Conservation (phyloP, 139 green algal genomes). For the Volvox africanus region DNA sequence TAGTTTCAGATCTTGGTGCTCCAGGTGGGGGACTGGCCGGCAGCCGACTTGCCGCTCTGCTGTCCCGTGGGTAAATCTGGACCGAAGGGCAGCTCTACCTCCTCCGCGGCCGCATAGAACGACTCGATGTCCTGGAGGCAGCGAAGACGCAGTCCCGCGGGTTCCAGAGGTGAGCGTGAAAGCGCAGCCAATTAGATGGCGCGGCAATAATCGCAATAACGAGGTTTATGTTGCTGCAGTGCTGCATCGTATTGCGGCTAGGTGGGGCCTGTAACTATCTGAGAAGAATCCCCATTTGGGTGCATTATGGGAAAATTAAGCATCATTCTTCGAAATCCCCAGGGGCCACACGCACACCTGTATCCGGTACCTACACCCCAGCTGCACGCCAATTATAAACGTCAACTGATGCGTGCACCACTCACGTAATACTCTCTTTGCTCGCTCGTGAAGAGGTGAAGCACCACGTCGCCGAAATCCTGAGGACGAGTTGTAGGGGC, state of each 20-base stretch:
- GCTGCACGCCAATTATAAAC: background rate
- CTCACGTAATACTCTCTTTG: conserved; percentile 45
- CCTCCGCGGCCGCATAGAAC: conserved; percentile 40
- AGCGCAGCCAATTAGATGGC: too few relatives aligned
- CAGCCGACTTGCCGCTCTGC: background rate
- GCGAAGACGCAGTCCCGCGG: too few relatives aligned
- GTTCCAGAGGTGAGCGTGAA: too few relatives aligned
- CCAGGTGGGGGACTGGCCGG: conserved; percentile 13
- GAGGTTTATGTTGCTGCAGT: too few relatives aligned
- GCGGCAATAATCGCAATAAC: too few relatives aligned
- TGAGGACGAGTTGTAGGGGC: background rate
- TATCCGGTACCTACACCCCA: background rate
- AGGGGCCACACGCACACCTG: background rate
- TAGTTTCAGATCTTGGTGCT: conserved; percentile 25
- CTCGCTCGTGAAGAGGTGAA: conserved; percentile 46
- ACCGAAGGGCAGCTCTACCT: conserved; percentile 46
- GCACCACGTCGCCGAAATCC: conserved; percentile 49
- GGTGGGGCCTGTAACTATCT: too few relatives aligned
- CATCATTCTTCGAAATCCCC: too few relatives aligned
- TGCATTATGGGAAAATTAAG: too few relatives aligned
- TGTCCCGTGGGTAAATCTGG: background rate
- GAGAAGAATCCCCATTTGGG: too few relatives aligned
- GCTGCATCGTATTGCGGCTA: too few relatives aligned
- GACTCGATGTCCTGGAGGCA: conserved; percentile 28
- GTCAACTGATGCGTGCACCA: background rate